Evolutionary conservation across 192 early-diverging fungal species (phyloP).

Genomic region (Podila epigama): DNA sequence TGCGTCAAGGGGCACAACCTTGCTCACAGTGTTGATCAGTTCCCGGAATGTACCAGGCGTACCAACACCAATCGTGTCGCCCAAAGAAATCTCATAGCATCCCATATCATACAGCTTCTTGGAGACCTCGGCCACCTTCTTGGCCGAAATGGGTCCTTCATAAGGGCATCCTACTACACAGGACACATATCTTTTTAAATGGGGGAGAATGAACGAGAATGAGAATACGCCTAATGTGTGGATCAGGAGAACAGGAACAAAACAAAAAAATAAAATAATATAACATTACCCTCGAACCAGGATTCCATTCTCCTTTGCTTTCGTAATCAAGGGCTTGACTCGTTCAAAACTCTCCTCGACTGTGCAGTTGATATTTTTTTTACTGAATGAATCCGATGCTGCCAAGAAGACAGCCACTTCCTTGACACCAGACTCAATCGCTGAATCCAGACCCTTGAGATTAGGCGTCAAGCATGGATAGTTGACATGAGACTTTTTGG

Average conservation of each 20-base stretch:
- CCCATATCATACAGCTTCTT: constrained; percentile 84
- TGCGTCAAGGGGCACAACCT: constrained; percentile 74
- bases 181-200: constrained; percentile 77
- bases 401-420: constrained; percentile 95
- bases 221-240: neutral
- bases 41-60: constrained; percentile 61
- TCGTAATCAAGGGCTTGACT: constrained; percentile 70
- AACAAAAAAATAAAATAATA: neutral
- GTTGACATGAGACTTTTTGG: constrained; percentile 64
- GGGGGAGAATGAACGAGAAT: neutral
- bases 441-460: constrained; percentile 80
- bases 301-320: constrained; percentile 68
- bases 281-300: constrained; percentile 72
- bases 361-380: constrained; percentile 92
- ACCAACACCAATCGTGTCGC: constrained; percentile 96
- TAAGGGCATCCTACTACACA: constrained; percentile 95
- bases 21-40: constrained; percentile 75
- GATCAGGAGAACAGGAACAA: neutral
- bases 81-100: constrained; percentile 96
- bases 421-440: constrained; percentile 77
- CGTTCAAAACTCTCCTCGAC: constrained; percentile 82
- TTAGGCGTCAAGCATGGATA: constrained; percentile 95
- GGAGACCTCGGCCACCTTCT: constrained; percentile 74
- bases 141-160: constrained; percentile 78
- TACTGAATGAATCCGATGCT: constrained; percentile 86